phyloP scores from a whole-genome alignment of 2,329 filamentous ascomycete genomes.

The Pseudogymnoascus sp. region DNA sequence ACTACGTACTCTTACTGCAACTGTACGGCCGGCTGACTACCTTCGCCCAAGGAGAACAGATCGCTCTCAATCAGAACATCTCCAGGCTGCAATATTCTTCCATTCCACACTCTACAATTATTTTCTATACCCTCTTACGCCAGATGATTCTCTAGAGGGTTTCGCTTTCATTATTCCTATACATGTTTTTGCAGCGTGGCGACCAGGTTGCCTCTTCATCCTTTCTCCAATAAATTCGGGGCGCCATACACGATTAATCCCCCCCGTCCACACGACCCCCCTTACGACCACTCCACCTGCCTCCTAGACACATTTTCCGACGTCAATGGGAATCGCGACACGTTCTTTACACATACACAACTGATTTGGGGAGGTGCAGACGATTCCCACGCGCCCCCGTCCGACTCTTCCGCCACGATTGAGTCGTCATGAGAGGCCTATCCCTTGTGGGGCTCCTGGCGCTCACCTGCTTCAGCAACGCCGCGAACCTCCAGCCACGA shows the following conservation, averaged over 20 bases:
- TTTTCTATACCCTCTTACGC: neutral
- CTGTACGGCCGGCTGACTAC: neutral
- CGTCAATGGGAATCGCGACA: neutral
- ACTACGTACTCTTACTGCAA: too few species aligned
- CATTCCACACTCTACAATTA: neutral
- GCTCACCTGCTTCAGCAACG: constrained; percentile 42
- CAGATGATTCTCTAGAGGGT: neutral
- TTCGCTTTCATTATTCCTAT: neutral
- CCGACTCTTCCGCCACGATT: constrained; percentile 12
- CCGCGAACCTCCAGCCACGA: constrained; percentile 46
- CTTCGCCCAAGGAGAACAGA: neutral
- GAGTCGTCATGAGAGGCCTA: constrained; percentile 29
- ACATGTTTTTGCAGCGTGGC: constrained; percentile 1
- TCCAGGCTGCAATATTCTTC: neutral
- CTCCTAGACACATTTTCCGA: neutral
- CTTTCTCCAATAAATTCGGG: neutral
- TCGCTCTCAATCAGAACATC: neutral
- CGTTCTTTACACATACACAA: neutral
- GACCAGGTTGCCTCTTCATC: neutral
- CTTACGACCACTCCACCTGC: neutral
- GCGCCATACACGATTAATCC: neutral
- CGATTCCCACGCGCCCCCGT: neutral
- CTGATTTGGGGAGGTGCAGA: neutral
- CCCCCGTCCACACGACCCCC: neutral
- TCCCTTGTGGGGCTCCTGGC: constrained; percentile 48